Evolutionary conservation across 768 basidiomycete genomes (phyloP), one percentile per base, ranked within the genome.

Genomic region (Rhizopogon roseolus): DNA sequence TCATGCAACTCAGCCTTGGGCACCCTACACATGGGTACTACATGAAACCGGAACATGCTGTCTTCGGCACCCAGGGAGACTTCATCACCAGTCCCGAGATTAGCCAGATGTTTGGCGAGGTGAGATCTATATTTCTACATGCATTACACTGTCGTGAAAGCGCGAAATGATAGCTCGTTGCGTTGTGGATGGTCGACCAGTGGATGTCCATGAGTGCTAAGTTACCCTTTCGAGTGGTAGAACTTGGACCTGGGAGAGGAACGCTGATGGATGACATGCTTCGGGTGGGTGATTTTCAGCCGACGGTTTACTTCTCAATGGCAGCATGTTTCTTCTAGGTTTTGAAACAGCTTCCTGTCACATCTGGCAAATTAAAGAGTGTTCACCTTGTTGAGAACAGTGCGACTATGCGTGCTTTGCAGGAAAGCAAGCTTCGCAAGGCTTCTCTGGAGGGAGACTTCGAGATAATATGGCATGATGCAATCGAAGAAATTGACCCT

Each of bases 51-150:
- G 62, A 76, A 13, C 78, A 90, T 54, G 76, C 82, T 41, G 86
- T 98, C 3, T 92, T 99, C 62, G 97, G 97, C 11, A 58, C 81
- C 0, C 75, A 78, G 40, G 97, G 97, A 5, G 97, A 99, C 73
- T 99, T 98, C 64, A 88, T 90, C 19, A 99, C 97, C 10, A 93
- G 90, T 61, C 97, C 96, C 2, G 97, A 99, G 68, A 98, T 99
- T 50, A 90, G 84, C 61, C 94, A 98, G 66, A 82, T 91, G 0
- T 98, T 98, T 66, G 97, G 97, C 55, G 96, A 99, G 84, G 96
- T 94, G 65, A 58, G 81, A 68, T 41, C 39, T 9, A 36, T 54
- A 25, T 25, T 17, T 16, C n/a, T 37, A 11, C 46, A 22, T 34
- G 6, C 36, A 19, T 41, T 3, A 29, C 27, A 56, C 41, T 39